Percentiles rank a stretch among this genome's conserved stretches.
phyloP scores from a whole-genome alignment of 2,329 filamentous ascomycete species.

The Neoarthrinium moseri region DNA sequence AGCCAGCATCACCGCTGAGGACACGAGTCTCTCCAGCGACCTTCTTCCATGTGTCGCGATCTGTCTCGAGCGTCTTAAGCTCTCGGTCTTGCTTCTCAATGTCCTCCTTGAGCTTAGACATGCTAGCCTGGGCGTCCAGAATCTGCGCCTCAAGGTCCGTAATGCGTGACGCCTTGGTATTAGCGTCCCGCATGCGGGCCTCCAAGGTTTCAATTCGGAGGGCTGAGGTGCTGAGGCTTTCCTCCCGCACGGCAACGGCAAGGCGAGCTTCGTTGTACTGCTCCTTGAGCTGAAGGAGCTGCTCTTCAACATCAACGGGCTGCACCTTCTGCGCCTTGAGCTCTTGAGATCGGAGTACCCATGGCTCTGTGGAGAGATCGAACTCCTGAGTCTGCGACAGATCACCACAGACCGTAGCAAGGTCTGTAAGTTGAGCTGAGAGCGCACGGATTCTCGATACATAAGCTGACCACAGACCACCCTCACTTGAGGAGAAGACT shows the following conservation, averaged over 20 bases:
- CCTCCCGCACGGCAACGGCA: conserved; percentile 70
- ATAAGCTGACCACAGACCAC: conserved; percentile 70
- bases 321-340: conserved; percentile 79
- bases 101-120: conserved; percentile 57
- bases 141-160: conserved; percentile 62
- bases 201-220: conserved; percentile 93
- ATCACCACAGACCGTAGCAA: conserved; percentile 69
- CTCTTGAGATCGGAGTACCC: conserved; percentile 78
- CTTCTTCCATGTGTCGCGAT: conserved; percentile 71
- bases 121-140: conserved; percentile 48
- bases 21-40: conserved; percentile 61
- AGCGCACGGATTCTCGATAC: conserved; percentile 65
- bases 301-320: conserved; percentile 80
- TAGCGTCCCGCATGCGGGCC: conserved; percentile 80
- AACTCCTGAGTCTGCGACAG: conserved; percentile 76
- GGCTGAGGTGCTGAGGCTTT: conserved; percentile 80
- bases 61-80: conserved; percentile 61
- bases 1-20: conserved; percentile 48
- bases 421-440: conserved; percentile 63
- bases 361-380: conserved; percentile 73
- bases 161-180: conserved; percentile 71
- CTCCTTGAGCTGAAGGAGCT: conserved; percentile 76
- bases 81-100: conserved; percentile 68
- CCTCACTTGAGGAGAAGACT: conserved; percentile 56
- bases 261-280: conserved; percentile 77